Evolutionary conservation across 257 asterid genomes (phyloP).

Genomic region (Nyctanthes arbortristis): DNA sequence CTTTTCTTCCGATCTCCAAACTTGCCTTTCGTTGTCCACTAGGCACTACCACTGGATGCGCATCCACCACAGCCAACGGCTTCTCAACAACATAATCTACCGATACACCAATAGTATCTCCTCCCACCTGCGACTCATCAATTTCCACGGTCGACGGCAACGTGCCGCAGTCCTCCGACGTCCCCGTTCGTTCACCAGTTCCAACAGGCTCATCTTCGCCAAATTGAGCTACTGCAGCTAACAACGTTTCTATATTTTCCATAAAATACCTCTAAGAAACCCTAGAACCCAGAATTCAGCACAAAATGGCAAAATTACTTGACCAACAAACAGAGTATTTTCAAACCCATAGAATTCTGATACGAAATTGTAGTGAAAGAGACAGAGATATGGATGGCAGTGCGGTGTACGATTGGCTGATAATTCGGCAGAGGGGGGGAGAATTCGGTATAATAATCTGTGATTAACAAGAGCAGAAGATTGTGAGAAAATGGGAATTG

Average conservation of each 20-base stretch:
- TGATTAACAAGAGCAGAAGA: neutral
- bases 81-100: neutral
- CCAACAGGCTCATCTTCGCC: slow-evolving; percentile 39
- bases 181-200: neutral
- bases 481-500: slow-evolving; percentile 4
- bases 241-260: slow-evolving; percentile 46
- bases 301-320: neutral
- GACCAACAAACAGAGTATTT: neutral
- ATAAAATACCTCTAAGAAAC: neutral
- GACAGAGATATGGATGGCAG: neutral
- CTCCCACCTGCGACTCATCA: slow-evolving; percentile 29
- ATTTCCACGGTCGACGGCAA: slow-evolving; percentile 22
- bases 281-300: neutral
- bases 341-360: neutral
- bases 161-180: slow-evolving; percentile 24
- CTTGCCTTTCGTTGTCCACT: slow-evolving; percentile 30
- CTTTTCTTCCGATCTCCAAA: slow-evolving; percentile 63
- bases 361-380: neutral
- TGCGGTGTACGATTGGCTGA: neutral
- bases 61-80: slow-evolving; percentile 25
- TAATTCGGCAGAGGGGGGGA: neutral
- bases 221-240: slow-evolving; percentile 63
- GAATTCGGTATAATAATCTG: neutral
- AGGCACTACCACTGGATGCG: neutral
- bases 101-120: neutral